Percentiles rank a stretch among this genome's conserved stretches.
Conservation (phyloP, 768 basidiomycete species). For the Leccinum broughii region DNA sequence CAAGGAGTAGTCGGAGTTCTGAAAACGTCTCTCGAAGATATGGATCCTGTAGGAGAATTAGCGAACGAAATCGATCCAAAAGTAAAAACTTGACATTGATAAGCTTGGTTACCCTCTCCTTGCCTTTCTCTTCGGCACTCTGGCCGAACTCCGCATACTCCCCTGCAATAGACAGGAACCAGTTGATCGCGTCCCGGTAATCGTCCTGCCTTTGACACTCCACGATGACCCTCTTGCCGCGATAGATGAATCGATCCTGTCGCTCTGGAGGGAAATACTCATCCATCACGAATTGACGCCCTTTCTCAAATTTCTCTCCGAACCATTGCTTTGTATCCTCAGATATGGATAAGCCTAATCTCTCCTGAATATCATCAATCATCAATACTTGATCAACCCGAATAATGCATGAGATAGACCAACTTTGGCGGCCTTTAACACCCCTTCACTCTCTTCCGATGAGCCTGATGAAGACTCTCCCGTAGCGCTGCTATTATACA, state of each 20-base stretch:
- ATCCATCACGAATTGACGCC: constrained; percentile 69
- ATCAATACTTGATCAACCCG: background rate
- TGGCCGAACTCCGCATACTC: constrained; percentile 61
- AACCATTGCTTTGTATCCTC: constrained; percentile 64
- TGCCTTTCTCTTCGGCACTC: constrained; percentile 36
- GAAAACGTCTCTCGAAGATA: constrained; percentile 53
- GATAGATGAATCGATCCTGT: constrained; percentile 90
- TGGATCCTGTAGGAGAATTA: constrained; percentile 43
- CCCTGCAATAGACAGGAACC: constrained; percentile 65
- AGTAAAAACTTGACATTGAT: constrained; percentile 9
- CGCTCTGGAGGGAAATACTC: constrained; percentile 91
- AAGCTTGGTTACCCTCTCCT: constrained; percentile 25
- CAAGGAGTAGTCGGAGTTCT: constrained; percentile 79
- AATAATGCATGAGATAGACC: constrained; percentile 2
- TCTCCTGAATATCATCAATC: constrained; percentile 37
- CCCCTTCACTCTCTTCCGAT: constrained; percentile 27
- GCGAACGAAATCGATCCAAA: constrained; percentile 13
- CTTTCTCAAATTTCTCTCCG: constrained; percentile 53
- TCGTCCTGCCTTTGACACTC: constrained; percentile 93
- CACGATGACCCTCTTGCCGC: constrained; percentile 89
- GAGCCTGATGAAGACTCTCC: constrained; percentile 12
- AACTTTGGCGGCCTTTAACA: constrained; percentile 32
- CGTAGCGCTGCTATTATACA: constrained; percentile 24
- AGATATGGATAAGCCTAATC: constrained; percentile 47
- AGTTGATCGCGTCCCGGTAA: constrained; percentile 79